Percentiles rank a stretch among this genome's conserved stretches.
These are phyloP conservation scores for Globisporangium perplexum DNA, from an alignment of 352 stramenopile genomes.

Conservation along the genomic window DNA sequence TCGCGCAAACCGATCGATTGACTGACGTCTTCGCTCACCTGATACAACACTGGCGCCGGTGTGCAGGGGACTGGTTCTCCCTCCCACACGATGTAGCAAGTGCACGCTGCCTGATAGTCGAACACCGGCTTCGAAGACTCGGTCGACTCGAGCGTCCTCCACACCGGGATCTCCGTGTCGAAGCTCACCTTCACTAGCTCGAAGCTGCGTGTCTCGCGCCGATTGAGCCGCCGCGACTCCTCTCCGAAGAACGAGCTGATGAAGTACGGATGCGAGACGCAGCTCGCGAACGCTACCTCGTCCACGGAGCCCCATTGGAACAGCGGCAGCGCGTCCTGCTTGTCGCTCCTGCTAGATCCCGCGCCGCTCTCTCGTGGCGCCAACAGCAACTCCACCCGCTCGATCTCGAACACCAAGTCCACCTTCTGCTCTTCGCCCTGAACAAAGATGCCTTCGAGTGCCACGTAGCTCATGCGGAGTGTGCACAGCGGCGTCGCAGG, in stretches of 20 bases:
- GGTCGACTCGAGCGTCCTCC: constrained; percentile 40
- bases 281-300: constrained; percentile 33
- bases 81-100: constrained; percentile 37
- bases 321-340: constrained; percentile 1
- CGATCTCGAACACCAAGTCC: constrained; percentile 72
- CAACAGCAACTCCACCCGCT: constrained; percentile 48
- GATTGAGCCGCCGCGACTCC: constrained; percentile 37
- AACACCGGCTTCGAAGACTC: constrained; percentile 9
- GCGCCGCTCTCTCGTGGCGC: neutral
- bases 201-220: constrained; percentile 47
- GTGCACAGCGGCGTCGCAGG: constrained; percentile 52
- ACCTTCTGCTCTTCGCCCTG: constrained; percentile 21
- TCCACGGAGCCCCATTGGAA: constrained; percentile 45
- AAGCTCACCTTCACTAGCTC: constrained; percentile 68
- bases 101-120: constrained; percentile 15
- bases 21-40: constrained; percentile 28
- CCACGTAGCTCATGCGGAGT: constrained; percentile 44
- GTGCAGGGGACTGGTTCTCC: constrained; percentile 22
- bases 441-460: constrained; percentile 37
- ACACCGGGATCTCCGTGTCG: constrained; percentile 56
- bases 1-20: constrained; percentile 41
- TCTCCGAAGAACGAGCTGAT: constrained; percentile 64
- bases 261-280: constrained; percentile 74
- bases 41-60: constrained; percentile 18
- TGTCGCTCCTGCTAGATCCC: no score